A percentile compares a stretch with the other conserved stretches of the same genome.
Evolutionary conservation across 257 asterid species (phyloP).

Genomic region (Euphrasia confusa): DNA sequence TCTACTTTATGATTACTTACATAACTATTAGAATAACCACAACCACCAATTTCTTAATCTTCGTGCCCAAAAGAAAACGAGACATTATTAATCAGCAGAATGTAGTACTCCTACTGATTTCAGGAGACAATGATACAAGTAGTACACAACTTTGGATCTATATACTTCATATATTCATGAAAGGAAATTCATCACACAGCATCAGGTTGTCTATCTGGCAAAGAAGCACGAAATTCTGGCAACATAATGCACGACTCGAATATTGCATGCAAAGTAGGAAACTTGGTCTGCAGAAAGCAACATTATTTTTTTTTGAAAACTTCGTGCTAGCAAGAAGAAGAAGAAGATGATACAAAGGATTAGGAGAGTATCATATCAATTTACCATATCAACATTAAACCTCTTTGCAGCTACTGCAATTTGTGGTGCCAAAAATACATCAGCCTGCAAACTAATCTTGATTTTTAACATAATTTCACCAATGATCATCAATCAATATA

Average conservation of each 20-base stretch:
- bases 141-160: too few relatives aligned
- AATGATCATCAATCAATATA: slow-evolving; percentile 1
- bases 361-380: not conserved
- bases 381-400: slow-evolving; percentile 65
- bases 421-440: slow-evolving; percentile 84
- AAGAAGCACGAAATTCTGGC: slow-evolving; percentile 64
- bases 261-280: slow-evolving; percentile 40
- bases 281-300: slow-evolving; percentile 41
- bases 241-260: slow-evolving; percentile 41
- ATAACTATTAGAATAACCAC: too few relatives aligned
- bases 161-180: too few relatives aligned
- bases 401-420: slow-evolving; percentile 46
- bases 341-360: slow-evolving; percentile 1
- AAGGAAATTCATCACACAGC: slow-evolving; percentile 30
- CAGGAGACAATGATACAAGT: too few relatives aligned
- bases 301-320: not conserved
- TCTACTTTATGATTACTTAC: too few relatives aligned
- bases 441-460: slow-evolving; percentile 52
- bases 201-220: slow-evolving; percentile 68
- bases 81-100: too few relatives aligned
- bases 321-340: not conserved
- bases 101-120: too few relatives aligned
- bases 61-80: too few relatives aligned
- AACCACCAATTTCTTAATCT: too few relatives aligned
- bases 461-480: slow-evolving; percentile 2